A percentile compares a stretch with the other conserved stretches of the same genome.
These are phyloP conservation scores for Entophlyctis luteolus DNA, from an alignment of 192 early-diverging fungal species.

Conservation along the genomic window DNA sequence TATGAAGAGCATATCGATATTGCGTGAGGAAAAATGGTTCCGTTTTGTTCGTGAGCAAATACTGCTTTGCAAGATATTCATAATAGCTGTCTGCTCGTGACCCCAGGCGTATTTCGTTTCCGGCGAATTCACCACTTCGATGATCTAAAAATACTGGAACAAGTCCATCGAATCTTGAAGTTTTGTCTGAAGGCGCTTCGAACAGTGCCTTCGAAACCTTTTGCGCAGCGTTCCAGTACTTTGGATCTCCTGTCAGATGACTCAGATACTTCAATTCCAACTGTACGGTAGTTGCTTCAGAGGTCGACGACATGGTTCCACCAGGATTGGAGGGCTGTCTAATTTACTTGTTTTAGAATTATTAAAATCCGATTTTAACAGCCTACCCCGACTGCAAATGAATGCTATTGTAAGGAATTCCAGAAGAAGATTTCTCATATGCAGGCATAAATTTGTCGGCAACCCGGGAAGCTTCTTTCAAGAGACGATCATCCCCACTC, in stretches of 20 bases:
- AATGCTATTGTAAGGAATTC: slow-evolving; percentile 64
- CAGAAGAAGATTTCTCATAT: slow-evolving; percentile 55
- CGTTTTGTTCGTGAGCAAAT: slow-evolving; percentile 62
- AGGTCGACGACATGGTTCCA: slow-evolving; percentile 36
- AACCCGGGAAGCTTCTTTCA: slow-evolving; percentile 70
- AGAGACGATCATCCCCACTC: slow-evolving; percentile 53
- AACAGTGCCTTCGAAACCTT: slow-evolving; percentile 57
- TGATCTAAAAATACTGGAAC: slow-evolving; percentile 72
- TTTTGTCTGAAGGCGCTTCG: slow-evolving; percentile 17
- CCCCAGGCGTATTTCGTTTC: slow-evolving; percentile 66
- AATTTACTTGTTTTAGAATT: neutral
- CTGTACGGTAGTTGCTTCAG: slow-evolving; percentile 81
- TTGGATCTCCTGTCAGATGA: slow-evolving; percentile 67
- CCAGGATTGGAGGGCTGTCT: slow-evolving; percentile 1
- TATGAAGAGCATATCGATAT: slow-evolving; percentile 58
- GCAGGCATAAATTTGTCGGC: slow-evolving; percentile 69
- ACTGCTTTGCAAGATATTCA: slow-evolving; percentile 91
- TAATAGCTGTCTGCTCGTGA: slow-evolving; percentile 87
- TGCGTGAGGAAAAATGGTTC: slow-evolving; percentile 64
- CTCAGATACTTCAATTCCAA: slow-evolving; percentile 83
- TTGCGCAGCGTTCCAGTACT: slow-evolving; percentile 71
- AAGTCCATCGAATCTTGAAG: slow-evolving; percentile 58
- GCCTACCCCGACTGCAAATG: slow-evolving; percentile 41
- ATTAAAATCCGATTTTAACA: neutral
- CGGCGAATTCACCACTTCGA: slow-evolving; percentile 54